Evolutionary conservation across 2,329 filamentous ascomycete genomes (phyloP), one percentile per base, ranked within the genome.

Genomic region (Fusarium vanettenii): DNA sequence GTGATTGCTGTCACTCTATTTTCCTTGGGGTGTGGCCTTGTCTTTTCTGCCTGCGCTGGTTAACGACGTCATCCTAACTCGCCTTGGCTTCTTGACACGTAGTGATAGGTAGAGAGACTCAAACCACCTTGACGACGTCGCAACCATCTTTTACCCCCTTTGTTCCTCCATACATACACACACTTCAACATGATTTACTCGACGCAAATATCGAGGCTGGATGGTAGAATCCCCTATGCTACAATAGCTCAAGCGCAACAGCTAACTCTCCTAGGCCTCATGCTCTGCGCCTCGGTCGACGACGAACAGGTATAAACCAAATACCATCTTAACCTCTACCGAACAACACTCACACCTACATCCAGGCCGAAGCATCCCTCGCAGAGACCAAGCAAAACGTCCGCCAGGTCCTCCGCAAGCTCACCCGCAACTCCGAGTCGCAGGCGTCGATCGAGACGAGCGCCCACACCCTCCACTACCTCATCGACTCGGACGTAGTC

Each of bases 281-380:
- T 97, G 89, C 91, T 99, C 77, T 96, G 95, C 81, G 96, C 96
- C 70, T 98, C 95, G 3, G 94, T 98, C 79, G 97, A 98, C 84
- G 95, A 98, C 82, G 93, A 95, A 80, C 91, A 94, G 86, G 92
- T 93, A 80, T 70, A 87, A 48, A n/a, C 60, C n/a, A 33, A 45
- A 25, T 57, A 48, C 25, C 27, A 55, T 31, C 48, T 31, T 14
- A 22, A 18, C 43, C 43, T 35, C 37, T 57, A 31, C 14, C 10
- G 27, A 14, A 52, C 14, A 0, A 62, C 60, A 33, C 69, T 71
- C 35, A 70, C 22, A 25, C 43, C 20, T 11, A 22, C n/a, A 3
- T 18, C 14, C 31, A 84, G 80, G 90, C 92, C 76, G 93, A 96
- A 81, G 86, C 90, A 76, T 90, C 95, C 80, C 91, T 98, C 78